Evolutionary conservation across 495 filamentous ascomycete species (phyloP), one percentile per base, ranked within the genome.

Genomic region (Penicillium crystallinum): DNA sequence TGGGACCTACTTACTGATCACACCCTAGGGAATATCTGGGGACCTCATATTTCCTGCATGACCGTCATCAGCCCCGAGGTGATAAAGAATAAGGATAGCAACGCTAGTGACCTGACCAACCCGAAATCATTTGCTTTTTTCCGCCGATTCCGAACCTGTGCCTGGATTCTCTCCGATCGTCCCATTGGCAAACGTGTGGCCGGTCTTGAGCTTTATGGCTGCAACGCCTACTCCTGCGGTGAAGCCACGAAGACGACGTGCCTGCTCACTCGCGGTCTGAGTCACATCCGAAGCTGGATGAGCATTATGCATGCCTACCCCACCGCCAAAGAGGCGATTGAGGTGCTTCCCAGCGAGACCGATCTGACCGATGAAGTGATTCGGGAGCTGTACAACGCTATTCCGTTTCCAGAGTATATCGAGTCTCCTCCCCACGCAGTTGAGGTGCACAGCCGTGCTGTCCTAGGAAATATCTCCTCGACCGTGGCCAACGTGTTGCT

Each of bases 81-180:
- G 31, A 39, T 52, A 1, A 52, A 29, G 0, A 21, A 44, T 10
- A 4, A 42, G 8, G 65, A 71, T 6, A 18, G 67, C 11, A 55
- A 64, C 8, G 30, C 57, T 39, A 38, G 25, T 9, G 36, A 38
- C 8, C 27, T 52, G 12, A 8, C 14, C 2, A 34, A 61, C 36
- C 47, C 59, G 0, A 22, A 38, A 1, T 68, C 69, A 0, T 75
- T 77, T 49, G 46, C 60, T 0, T 49, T 57, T 2, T 77, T 76
- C 25, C 7, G 75, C 3, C 61, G 61, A 29, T 64, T 85, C 68
- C 81, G 82, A 21, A 77, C 74, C 35, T 80, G 85, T 21, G 82
- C 75, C 5, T 90, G 86, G 56, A 54, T 79, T n/a, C 62, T 77
- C 18, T 79, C 78, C n/a, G 9, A 65, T 0, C 62, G 77, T 11